phyloP scores from a whole-genome alignment of 2,329 filamentous ascomycete genomes.

The Alternaria triticimaculans region DNA sequence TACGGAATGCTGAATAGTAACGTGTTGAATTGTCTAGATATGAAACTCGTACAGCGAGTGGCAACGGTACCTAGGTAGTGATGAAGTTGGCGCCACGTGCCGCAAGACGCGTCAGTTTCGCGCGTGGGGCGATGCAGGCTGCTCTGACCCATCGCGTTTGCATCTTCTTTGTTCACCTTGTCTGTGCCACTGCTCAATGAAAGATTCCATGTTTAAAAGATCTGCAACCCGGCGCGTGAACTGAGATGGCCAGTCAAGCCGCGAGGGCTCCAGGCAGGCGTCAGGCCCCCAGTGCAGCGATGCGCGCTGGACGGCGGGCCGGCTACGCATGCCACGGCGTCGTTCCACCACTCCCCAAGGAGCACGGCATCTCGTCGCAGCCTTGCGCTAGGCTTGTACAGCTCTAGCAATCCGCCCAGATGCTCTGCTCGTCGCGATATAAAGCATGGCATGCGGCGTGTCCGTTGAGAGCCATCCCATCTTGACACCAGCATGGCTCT shows the following conservation, averaged over 20 bases:
- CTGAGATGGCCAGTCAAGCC: not conserved
- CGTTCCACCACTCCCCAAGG: not conserved
- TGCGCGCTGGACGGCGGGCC: not conserved
- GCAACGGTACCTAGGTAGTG: too few species aligned
- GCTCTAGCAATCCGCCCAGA: not conserved
- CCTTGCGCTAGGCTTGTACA: not conserved
- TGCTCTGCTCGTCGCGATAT: not conserved
- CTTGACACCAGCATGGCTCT: conserved; percentile 11
- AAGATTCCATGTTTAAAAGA: not conserved
- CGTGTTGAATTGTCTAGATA: not conserved
- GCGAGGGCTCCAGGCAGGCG: not conserved
- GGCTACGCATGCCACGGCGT: not conserved
- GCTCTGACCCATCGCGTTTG: not conserved
- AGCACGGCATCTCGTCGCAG: not conserved
- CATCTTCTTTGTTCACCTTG: not conserved
- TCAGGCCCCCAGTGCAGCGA: not conserved
- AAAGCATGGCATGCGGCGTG: not conserved
- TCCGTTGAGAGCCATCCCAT: not conserved
- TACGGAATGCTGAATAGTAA: not conserved
- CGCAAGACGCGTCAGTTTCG: not conserved
- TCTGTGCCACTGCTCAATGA: not conserved
- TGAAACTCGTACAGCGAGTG: not conserved
- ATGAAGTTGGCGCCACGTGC: not conserved
- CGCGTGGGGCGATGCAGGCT: not conserved
- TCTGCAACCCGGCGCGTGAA: not conserved